phyloP scores from a whole-genome alignment of 2,329 filamentous ascomycete genomes.

The Cladorrhinum sp. region DNA sequence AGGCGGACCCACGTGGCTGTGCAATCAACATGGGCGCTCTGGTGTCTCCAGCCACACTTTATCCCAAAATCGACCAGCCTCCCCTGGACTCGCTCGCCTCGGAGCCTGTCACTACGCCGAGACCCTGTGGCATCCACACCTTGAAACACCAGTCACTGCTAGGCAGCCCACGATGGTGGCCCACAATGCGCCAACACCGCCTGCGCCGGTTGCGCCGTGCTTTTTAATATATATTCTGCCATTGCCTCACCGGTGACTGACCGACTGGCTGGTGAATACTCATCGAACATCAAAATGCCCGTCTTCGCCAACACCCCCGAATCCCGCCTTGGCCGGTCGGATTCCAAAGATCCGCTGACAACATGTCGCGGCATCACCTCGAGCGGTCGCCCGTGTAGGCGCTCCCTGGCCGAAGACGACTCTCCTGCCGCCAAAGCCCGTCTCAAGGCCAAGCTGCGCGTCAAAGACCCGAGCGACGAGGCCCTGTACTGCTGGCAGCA shows the following conservation, averaged over 20 bases:
- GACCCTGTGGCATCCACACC: slow-evolving; percentile 2
- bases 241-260: neutral
- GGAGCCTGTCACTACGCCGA: neutral
- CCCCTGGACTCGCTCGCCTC: neutral
- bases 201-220: neutral
- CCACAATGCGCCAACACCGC: slow-evolving; percentile 3
- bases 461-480: slow-evolving; percentile 53
- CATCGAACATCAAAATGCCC: slow-evolving; percentile 51
- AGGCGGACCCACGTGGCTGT: neutral
- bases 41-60: slow-evolving; percentile 7
- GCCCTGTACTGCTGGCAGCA: slow-evolving; percentile 93
- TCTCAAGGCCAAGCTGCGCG: slow-evolving; percentile 34
- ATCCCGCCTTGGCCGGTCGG: slow-evolving; percentile 70
- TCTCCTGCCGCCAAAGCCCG: slow-evolving; percentile 30
- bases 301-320: slow-evolving; percentile 75
- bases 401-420: slow-evolving; percentile 54
- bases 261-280: neutral
- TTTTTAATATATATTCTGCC: neutral
- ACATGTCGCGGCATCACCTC: slow-evolving; percentile 88
- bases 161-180: slow-evolving; percentile 8
- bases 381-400: slow-evolving; percentile 78
- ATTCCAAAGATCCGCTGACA: slow-evolving; percentile 77
- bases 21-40: neutral
- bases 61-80: neutral
- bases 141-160: neutral